These are phyloP conservation scores for Chara braunii DNA, from an alignment of 139 green algal species.

Conservation along the genomic window DNA sequence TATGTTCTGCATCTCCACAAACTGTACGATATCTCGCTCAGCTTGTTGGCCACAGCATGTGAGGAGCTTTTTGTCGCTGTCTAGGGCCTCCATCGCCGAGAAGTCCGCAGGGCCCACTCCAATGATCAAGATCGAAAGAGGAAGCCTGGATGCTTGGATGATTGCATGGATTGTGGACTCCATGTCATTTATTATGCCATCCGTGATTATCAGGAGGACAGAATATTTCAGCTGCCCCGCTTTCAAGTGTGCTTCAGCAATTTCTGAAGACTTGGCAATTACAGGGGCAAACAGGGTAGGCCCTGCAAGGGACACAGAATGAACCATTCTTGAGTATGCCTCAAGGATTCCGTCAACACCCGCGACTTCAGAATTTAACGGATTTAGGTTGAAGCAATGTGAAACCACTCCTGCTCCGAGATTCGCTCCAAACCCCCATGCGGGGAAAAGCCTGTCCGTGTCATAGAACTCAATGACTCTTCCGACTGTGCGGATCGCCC, in stretches of 20 bases:
- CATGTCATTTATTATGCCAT: slow-evolving; percentile 16
- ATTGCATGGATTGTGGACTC: slow-evolving; percentile 4
- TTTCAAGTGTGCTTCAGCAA: background rate
- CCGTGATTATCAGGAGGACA: background rate
- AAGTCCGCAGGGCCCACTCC: slow-evolving; percentile 13
- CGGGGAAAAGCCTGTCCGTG: slow-evolving; percentile 16
- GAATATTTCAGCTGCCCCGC: background rate
- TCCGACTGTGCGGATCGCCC: slow-evolving; percentile 6
- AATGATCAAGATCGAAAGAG: slow-evolving; percentile 13
- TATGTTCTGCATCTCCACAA: background rate
- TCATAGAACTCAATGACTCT: slow-evolving; percentile 20
- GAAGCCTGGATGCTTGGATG: slow-evolving; percentile 1
- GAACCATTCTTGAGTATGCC: background rate
- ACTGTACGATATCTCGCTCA: background rate
- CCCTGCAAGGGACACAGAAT: background rate
- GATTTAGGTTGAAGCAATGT: slow-evolving; percentile 15
- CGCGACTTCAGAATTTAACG: background rate
- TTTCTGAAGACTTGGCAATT: background rate
- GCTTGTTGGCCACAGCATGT: background rate
- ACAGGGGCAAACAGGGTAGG: slow-evolving; percentile 16
- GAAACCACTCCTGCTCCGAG: background rate
- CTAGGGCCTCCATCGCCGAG: slow-evolving; percentile 6
- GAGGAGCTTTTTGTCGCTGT: background rate
- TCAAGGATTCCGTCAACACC: slow-evolving; percentile 13
- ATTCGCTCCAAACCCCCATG: slow-evolving; percentile 7